Evolutionary conservation across 148 eudicot genomes (phyloP).

Genomic region (Salicornia ramosissima): DNA sequence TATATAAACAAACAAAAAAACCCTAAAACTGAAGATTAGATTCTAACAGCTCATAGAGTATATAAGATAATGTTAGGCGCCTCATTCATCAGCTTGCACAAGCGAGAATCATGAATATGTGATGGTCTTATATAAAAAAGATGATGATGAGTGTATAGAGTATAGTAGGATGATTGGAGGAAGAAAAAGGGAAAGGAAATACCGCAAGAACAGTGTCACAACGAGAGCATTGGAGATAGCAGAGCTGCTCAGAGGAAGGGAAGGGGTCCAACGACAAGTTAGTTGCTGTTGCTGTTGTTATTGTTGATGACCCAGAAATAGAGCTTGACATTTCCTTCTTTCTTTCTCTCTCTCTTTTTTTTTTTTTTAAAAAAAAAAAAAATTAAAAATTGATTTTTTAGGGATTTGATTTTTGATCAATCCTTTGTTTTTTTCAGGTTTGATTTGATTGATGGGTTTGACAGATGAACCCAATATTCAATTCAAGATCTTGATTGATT

Average conservation of each 20-base stretch:
- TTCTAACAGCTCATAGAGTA: no score
- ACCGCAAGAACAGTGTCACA: slow-evolving; percentile 91
- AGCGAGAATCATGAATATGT: no score
- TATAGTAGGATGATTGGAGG: background rate
- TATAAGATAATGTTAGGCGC: no score
- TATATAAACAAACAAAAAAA: no score
- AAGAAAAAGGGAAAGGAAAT: background rate
- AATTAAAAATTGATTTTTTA: background rate
- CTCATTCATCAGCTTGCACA: no score
- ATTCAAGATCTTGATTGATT: no score
- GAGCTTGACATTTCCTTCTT: slow-evolving; percentile 55
- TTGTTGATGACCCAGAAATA: slow-evolving; percentile 9
- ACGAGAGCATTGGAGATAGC: slow-evolving; percentile 76
- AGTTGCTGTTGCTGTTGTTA: slow-evolving; percentile 5
- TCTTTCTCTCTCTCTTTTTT: slow-evolving; percentile 2
- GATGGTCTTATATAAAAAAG: no score
- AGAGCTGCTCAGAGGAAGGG: slow-evolving; percentile 72
- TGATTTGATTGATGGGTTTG: slow-evolving; percentile 48
- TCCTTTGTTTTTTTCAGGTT: slow-evolving; percentile 5
- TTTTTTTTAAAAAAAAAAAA: background rate
- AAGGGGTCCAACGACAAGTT: slow-evolving; percentile 62
- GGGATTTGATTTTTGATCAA: slow-evolving; percentile 19
- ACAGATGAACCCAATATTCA: slow-evolving; percentile 34
- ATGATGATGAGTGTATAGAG: background rate
- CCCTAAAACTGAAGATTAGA: no score